A percentile compares a stretch with the other conserved stretches of the same genome.
These are phyloP conservation scores for Gracilaria gracilis DNA, from an alignment of 23 red algal species.

Conservation along the genomic window DNA sequence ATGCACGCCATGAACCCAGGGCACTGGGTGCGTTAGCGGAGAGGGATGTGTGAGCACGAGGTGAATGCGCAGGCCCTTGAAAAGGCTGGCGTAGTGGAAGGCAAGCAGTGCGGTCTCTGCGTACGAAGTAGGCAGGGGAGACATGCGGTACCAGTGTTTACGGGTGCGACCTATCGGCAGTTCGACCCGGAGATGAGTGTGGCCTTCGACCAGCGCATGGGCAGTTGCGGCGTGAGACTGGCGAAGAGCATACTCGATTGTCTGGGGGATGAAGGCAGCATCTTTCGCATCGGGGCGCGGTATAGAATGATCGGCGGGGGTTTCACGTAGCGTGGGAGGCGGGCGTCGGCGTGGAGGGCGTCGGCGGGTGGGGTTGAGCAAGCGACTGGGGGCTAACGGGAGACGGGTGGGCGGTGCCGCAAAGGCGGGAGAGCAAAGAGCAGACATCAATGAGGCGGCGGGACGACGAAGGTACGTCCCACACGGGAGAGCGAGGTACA, in stretches of 20 bases:
- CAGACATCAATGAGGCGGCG: no score
- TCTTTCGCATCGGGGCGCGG: constrained; percentile 32
- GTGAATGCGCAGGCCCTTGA: constrained; percentile 54
- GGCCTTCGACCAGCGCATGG: constrained; percentile 15
- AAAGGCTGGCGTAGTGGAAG: constrained; percentile 62
- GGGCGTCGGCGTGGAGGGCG: background rate
- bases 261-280: constrained; percentile 69
- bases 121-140: constrained; percentile 29
- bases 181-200: constrained; percentile 54
- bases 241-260: constrained; percentile 57
- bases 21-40: constrained; percentile 24
- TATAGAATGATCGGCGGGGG: background rate
- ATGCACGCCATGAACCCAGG: constrained; percentile 24
- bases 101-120: constrained; percentile 52
- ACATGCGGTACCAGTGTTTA: constrained; percentile 77
- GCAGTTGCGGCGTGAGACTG: constrained; percentile 25
- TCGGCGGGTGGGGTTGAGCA: background rate
- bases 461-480: no score
- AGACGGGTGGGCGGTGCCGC: background rate
- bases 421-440: background rate
- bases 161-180: constrained; percentile 77
- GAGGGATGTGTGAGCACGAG: constrained; percentile 9
- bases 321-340: background rate
- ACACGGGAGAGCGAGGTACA: no score
- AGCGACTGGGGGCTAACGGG: background rate